Base-by-base conservation (phyloP, 805 yeast genomes). In the Candida sithepensis region DNA sequence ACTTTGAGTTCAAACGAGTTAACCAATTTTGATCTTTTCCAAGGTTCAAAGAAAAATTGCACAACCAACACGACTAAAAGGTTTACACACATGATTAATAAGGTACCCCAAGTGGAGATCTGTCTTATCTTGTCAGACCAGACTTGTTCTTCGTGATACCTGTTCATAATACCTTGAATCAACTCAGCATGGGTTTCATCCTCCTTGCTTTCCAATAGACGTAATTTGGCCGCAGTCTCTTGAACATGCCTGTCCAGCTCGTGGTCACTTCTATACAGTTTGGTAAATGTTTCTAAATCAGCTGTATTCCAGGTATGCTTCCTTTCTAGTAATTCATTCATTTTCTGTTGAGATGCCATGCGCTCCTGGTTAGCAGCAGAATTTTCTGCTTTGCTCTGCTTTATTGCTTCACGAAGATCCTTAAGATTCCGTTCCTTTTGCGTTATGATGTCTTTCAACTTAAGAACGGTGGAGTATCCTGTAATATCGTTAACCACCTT, bases 41-140 rank as follows among this genome's bases (percentile, higher is more conserved):
- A 89, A 0, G 99, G 99, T 69, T 94, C 99, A 42, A 94, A 79
- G 1, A 90, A 73, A 56, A 94, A 71, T 54, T 96, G 96, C 16
- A 95, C 94, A 6, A 87, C 71, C 3, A 90, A 60, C 54, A 94
- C 90, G 23, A 95, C 65, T 8, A 86, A 44, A 22, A 92, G 75
- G 68, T 94, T 94, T 53, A 89, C 77, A 1, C 89, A 94, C 96
- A 91, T 89, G 39, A 94, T 73, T 3, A 84, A 70, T 75, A 94
- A 82, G 0, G 99, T 94, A 2, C 98, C 99, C 96, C 97, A 94
- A 0, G 98, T 91, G 5, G 96, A 88, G 4, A 96, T 89, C 54
- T 91, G 78, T 51, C 99, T 74, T 50, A 94, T 94, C 66, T 91
- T 91, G 67, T 94, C 99, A 2, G 97, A 88, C 98, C 99, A 94